Conservation (phyloP, 768 basidiomycete genomes). For the Grammothele lineata region DNA sequence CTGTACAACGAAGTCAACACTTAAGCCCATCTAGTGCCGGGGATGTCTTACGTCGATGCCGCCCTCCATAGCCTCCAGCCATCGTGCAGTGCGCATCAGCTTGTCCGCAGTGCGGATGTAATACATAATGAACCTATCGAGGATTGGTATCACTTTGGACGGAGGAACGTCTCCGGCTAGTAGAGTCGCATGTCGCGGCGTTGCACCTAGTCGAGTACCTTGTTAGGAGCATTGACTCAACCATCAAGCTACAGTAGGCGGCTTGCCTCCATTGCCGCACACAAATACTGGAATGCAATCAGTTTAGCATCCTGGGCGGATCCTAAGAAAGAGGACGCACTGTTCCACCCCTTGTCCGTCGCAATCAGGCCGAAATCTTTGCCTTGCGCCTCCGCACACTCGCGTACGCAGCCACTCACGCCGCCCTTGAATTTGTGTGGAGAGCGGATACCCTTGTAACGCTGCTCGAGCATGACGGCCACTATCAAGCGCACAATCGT, state of each 20-base stretch:
- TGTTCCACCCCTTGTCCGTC: conserved; percentile 77
- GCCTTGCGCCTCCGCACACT: conserved; percentile 74
- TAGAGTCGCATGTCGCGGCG: conserved; percentile 53
- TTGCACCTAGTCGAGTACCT: conserved; percentile 13
- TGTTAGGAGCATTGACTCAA: too few species aligned
- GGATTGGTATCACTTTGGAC: conserved; percentile 52
- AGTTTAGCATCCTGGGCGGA: too few species aligned
- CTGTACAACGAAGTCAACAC: too few species aligned
- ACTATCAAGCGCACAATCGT: conserved; percentile 27
- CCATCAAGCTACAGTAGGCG: too few species aligned
- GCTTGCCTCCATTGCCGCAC: conserved; percentile 65
- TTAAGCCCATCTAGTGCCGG: too few species aligned
- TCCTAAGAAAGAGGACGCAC: conserved; percentile 27
- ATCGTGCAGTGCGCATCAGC: conserved; percentile 67
- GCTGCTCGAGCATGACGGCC: conserved; percentile 65
- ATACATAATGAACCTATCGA: conserved; percentile 62
- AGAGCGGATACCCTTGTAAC: conserved; percentile 64
- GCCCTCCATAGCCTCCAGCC: conserved; percentile 68
- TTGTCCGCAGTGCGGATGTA: conserved; percentile 74
- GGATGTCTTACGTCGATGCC: conserved; percentile 55
- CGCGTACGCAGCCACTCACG: conserved; percentile 68
- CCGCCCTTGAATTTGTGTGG: conserved; percentile 80
- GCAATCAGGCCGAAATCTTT: conserved; percentile 78
- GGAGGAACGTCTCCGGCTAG: conserved; percentile 67
- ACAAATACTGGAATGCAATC: conserved; percentile 48